Conservation (phyloP, 768 basidiomycete genomes). For the Pleurotus citrinopileatus region DNA sequence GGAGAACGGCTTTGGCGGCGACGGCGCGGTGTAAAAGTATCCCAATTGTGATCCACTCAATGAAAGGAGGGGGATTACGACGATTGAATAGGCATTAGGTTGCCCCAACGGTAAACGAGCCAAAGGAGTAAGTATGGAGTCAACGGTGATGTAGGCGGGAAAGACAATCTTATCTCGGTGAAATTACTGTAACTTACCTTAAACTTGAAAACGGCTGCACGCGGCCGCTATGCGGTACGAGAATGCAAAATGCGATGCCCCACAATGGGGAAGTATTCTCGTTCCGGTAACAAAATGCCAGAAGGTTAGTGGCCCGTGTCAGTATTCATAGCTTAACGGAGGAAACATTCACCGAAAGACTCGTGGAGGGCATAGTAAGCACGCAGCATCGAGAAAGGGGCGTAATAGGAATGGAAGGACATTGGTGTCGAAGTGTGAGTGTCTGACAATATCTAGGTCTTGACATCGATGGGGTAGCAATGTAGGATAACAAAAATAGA, state of each 20-base stretch:
- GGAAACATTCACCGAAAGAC: background rate
- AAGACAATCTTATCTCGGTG: background rate
- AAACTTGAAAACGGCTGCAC: background rate
- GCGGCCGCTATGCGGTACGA: background rate
- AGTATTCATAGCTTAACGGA: background rate
- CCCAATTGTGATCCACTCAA: background rate
- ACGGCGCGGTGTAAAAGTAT: background rate
- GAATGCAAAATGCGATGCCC: background rate
- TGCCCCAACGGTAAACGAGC: background rate
- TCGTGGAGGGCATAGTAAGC: background rate
- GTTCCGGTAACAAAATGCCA: background rate
- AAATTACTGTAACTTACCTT: background rate
- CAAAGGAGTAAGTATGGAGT: background rate
- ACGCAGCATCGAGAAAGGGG: background rate
- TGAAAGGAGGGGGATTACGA: background rate
- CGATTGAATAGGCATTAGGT: background rate
- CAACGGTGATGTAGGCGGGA: background rate
- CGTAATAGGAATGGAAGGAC: background rate
- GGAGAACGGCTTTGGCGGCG: background rate
- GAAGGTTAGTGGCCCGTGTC: background rate
- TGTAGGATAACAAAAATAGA: background rate
- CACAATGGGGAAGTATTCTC: background rate
- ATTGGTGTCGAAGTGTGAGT: background rate
- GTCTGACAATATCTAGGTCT: background rate
- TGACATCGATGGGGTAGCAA: background rate